A percentile compares a stretch with the other conserved stretches of the same genome.
phyloP scores from a whole-genome alignment of 139 green algal species.

The Chlamydomonas asymmetrica region DNA sequence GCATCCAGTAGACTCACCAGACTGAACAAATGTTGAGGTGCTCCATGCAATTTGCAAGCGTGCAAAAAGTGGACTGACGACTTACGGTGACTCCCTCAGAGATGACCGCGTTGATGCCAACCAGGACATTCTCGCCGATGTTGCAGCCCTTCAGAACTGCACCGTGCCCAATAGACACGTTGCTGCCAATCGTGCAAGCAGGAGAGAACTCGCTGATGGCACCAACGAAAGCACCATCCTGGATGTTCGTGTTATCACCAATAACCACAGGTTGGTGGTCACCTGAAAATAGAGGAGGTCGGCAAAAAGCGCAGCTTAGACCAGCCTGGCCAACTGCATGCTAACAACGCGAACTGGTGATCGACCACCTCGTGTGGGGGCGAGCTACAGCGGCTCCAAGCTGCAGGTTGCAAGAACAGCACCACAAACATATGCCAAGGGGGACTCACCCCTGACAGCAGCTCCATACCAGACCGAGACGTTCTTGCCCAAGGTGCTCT shows the following conservation, averaged over 20 bases:
- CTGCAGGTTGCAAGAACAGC: not conserved
- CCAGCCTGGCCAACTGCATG: too few species aligned
- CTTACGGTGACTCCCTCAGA: slow-evolving; percentile 70
- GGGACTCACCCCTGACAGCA: slow-evolving; percentile 77
- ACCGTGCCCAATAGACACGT: slow-evolving; percentile 88
- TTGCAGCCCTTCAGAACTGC: slow-evolving; percentile 86
- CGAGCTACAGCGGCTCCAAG: not conserved
- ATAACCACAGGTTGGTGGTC: slow-evolving; percentile 85
- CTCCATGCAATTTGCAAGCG: too few species aligned
- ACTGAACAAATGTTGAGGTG: too few species aligned
- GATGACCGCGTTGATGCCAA: slow-evolving; percentile 94
- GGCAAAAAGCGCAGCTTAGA: too few species aligned
- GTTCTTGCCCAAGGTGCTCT: slow-evolving; percentile 80
- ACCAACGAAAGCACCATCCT: slow-evolving; percentile 87
- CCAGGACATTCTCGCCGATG: slow-evolving; percentile 84
- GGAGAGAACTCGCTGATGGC: slow-evolving; percentile 59
- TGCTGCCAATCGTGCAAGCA: slow-evolving; percentile 69
- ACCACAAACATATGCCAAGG: not conserved
- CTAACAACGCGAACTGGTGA: too few species aligned
- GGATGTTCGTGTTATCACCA: slow-evolving; percentile 89
- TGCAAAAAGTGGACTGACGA: too few species aligned
- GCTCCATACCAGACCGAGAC: slow-evolving; percentile 91
- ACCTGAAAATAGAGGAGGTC: too few species aligned
- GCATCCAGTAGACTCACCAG: too few species aligned
- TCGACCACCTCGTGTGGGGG: too few species aligned